Percentiles rank a stretch among this genome's conserved stretches.
Evolutionary conservation across 2,329 filamentous ascomycete species (phyloP).

Genomic region (Botryotinia narcissicola): DNA sequence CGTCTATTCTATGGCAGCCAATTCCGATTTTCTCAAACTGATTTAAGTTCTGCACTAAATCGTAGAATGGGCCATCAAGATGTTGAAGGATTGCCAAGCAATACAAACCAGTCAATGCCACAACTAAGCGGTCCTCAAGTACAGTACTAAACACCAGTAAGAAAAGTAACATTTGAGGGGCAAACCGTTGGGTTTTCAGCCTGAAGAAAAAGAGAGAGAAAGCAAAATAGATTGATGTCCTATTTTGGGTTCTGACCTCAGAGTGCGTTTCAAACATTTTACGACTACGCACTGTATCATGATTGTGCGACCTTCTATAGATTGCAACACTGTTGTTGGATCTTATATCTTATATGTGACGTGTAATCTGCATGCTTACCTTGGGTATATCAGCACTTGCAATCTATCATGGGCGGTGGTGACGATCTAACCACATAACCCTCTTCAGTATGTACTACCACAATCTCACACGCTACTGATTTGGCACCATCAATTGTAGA

Average conservation of each 20-base stretch:
- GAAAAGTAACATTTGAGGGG: not conserved
- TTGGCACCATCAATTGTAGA: not conserved
- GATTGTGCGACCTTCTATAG: not conserved
- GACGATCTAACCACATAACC: not conserved
- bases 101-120: not conserved
- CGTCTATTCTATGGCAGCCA: not conserved
- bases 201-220: not conserved
- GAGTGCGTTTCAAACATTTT: conserved; percentile 1
- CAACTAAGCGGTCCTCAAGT: not conserved
- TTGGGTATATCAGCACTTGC: not conserved
- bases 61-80: not conserved
- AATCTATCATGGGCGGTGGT: not conserved
- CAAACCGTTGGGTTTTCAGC: not conserved
- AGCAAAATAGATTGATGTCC: not conserved
- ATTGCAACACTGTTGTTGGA: not conserved
- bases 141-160: not conserved
- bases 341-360: conserved; percentile 3
- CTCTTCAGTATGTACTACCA: not conserved
- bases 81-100: not conserved
- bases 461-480: not conserved
- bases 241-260: conserved; percentile 16
- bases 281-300: not conserved
- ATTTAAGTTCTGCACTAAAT: not conserved
- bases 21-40: not conserved
- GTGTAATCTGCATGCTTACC: conserved; percentile 13